Percentiles rank a stretch among this genome's conserved stretches.
Conservation (phyloP, 495 filamentous ascomycete genomes). For the Aspergillus funiculosus region DNA sequence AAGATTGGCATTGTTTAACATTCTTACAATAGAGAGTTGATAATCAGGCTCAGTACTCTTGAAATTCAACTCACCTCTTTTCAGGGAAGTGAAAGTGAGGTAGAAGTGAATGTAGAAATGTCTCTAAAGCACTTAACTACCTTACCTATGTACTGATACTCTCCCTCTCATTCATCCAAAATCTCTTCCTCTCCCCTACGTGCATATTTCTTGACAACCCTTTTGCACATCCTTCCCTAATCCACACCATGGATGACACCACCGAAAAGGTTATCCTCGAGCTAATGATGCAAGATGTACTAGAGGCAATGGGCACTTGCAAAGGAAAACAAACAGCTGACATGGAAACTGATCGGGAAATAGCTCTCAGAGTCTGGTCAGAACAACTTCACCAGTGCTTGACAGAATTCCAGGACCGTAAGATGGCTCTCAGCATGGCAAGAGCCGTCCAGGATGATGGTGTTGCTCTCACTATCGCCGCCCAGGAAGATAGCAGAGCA, state of each 20-base stretch:
- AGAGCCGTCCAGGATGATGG: constrained; percentile 7
- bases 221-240: neutral
- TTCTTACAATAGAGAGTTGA: too few relatives aligned
- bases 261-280: neutral
- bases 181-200: neutral
- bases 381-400: constrained; percentile 3
- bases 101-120: too few relatives aligned
- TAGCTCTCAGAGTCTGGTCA: constrained; percentile 9
- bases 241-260: neutral
- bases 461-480: constrained; percentile 3
- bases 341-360: neutral
- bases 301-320: neutral
- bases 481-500: constrained; percentile 5
- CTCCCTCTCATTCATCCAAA: neutral
- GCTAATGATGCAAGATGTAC: neutral
- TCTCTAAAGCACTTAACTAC: too few relatives aligned
- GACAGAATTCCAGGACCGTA: neutral
- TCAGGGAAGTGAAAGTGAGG: too few relatives aligned
- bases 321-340: constrained; percentile 3
- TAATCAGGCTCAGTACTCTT: neutral
- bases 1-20: too few relatives aligned
- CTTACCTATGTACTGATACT: neutral
- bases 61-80: neutral
- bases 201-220: neutral
- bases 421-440: constrained; percentile 7